Evolutionary conservation across 306 rosid species (phyloP).

Genomic region (Casuarina equisetifolia): DNA sequence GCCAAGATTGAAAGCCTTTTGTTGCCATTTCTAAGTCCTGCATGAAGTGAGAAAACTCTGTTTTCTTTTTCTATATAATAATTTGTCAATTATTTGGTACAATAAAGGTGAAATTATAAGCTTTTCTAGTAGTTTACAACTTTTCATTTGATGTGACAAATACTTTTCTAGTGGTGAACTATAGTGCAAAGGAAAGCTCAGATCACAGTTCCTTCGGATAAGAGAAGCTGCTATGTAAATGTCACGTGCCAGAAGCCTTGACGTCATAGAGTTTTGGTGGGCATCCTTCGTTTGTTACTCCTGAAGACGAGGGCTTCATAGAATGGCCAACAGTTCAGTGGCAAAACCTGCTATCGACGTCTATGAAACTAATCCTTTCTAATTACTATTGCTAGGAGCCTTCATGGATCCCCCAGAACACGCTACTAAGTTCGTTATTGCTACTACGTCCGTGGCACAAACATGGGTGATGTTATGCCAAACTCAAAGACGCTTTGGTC

Average conservation of each 20-base stretch:
- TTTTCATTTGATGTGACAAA: too few relatives aligned
- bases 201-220: background rate
- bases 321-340: slow-evolving; percentile 16
- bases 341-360: slow-evolving; percentile 32
- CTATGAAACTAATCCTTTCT: background rate
- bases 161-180: too few relatives aligned
- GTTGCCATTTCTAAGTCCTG: too few relatives aligned
- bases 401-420: slow-evolving; percentile 12
- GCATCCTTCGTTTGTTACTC: slow-evolving; percentile 31
- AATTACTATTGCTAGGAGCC: background rate
- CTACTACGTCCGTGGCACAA: slow-evolving; percentile 32
- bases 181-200: background rate
- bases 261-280: slow-evolving; percentile 1
- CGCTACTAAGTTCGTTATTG: slow-evolving; percentile 29
- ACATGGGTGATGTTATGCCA: slow-evolving; percentile 38
- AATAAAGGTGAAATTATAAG: too few relatives aligned
- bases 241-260: background rate
- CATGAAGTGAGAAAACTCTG: too few relatives aligned
- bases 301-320: slow-evolving; percentile 34
- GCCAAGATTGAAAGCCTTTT: too few relatives aligned
- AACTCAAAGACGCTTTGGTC: slow-evolving; percentile 35
- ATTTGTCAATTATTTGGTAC: too few relatives aligned
- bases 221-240: background rate
- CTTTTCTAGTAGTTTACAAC: too few relatives aligned
- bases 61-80: too few relatives aligned